phyloP scores from a whole-genome alignment of 2,329 filamentous ascomycete genomes.

The Juglanconis juglandina region DNA sequence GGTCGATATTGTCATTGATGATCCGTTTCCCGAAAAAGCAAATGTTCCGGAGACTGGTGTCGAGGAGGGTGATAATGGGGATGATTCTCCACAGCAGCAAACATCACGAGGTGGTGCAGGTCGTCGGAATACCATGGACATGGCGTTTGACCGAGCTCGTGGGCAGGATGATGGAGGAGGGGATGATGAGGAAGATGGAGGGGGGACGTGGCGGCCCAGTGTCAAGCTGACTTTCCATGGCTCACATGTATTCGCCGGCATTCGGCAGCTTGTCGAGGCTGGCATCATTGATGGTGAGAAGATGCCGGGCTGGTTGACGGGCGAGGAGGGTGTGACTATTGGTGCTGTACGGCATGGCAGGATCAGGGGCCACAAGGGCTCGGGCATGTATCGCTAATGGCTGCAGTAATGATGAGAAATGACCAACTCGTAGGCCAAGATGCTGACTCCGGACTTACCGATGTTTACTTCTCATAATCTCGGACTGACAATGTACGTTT shows the following conservation, averaged over 20 bases:
- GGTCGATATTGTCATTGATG: slow-evolving; percentile 57
- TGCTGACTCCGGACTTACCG: too few relatives aligned
- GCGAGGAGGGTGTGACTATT: slow-evolving; percentile 75
- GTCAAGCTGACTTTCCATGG: slow-evolving; percentile 70
- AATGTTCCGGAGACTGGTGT: slow-evolving; percentile 14
- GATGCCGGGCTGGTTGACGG: slow-evolving; percentile 90
- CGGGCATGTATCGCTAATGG: slow-evolving; percentile 39
- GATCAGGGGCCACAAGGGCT: slow-evolving; percentile 57
- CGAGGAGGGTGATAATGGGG: slow-evolving; percentile 18
- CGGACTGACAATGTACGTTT: too few relatives aligned
- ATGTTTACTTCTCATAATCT: too few relatives aligned
- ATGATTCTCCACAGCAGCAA: slow-evolving; percentile 16
- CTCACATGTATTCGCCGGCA: slow-evolving; percentile 74
- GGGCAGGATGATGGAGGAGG: slow-evolving; percentile 25
- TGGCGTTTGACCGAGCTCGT: slow-evolving; percentile 30
- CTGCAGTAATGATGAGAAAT: slow-evolving; percentile 16
- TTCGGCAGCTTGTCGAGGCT: slow-evolving; percentile 72
- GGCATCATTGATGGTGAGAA: slow-evolving; percentile 71
- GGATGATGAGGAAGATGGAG: slow-evolving; percentile 27
- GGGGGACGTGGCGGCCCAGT: slow-evolving; percentile 49
- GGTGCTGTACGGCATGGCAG: slow-evolving; percentile 66
- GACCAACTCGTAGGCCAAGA: neutral
- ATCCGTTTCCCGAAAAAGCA: slow-evolving; percentile 46
- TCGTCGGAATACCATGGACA: slow-evolving; percentile 35
- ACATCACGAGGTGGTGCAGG: neutral